Evolutionary conservation across 2,329 filamentous ascomycete species (phyloP).

Genomic region (Thermomyces lanuginosus): DNA sequence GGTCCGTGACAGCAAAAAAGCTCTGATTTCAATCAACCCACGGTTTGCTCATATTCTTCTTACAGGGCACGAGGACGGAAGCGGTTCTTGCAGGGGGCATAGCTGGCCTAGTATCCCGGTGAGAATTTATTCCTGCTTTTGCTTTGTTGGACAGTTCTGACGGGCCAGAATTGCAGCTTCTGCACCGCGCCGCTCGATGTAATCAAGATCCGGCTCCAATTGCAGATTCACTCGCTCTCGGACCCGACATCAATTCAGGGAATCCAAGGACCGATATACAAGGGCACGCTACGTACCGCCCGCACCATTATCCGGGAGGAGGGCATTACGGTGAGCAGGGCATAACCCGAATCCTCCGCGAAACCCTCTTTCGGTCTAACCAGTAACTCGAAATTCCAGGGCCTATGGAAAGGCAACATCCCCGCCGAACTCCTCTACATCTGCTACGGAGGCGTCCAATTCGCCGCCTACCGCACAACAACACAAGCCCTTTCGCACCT

Average conservation of each 20-base stretch:
- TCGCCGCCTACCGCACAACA: constrained; percentile 66
- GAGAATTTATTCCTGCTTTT: constrained; percentile 5
- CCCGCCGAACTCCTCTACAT: constrained; percentile 91
- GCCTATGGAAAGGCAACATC: constrained; percentile 94
- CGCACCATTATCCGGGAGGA: constrained; percentile 63
- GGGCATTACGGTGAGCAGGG: constrained; percentile 46
- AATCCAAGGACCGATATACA: constrained; percentile 38
- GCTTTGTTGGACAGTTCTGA: not conserved
- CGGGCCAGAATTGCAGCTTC: constrained; percentile 45
- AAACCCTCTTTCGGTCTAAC: not conserved
- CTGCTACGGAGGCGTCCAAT: constrained; percentile 76
- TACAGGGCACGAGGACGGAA: constrained; percentile 48
- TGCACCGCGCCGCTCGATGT: constrained; percentile 91
- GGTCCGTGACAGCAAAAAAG: constrained; percentile 23
- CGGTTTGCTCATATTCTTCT: no score
- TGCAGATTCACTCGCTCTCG: constrained; percentile 72
- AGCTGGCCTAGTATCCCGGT: constrained; percentile 80
- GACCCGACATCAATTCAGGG: constrained; percentile 47
- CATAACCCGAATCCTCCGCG: not conserved
- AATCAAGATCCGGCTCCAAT: constrained; percentile 91
- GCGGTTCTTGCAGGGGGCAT: constrained; percentile 49
- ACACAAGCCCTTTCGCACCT: constrained; percentile 49
- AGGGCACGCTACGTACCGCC: constrained; percentile 61
- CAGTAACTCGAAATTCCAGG: constrained; percentile 18
- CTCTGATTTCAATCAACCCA: not conserved